Base-by-base conservation (phyloP, 306 rosid species). In the Fagus sylvatica region DNA sequence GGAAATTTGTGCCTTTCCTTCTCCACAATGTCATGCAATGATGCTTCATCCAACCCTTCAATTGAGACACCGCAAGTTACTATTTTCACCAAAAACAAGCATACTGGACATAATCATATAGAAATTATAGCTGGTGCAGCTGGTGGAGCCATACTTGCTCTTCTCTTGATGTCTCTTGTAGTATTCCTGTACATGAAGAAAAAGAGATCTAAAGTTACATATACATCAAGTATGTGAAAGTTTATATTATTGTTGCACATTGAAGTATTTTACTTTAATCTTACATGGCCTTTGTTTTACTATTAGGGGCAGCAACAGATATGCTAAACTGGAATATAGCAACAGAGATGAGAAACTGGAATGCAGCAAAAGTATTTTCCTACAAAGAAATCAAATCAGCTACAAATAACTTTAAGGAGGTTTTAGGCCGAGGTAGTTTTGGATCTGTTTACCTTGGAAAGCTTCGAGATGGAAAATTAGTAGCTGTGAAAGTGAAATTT, bases 361-460 rank as follows among this genome's bases (percentile, higher is more conserved):
- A 93, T 65, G 80, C 88, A 49, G 97, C 91, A 72, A 94, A 82
- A 79, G 81, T 90, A 17, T 94, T 92, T 59, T 84, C 89, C 54
- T 80, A 94, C 89, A 94, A 90, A 79, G 97, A 94, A 78, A 90
- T 94, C 67, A 94, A 92, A 85, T 81, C 62, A 70, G 97, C 97
- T 22, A 92, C 97, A 36, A 88, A 82, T 71, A 94, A 91, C 60
- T 94, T 94, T 40, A 94, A 92, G 86, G 89, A 94, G 74, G 84
- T 92, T 9, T 79, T 94, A 69, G 98, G 98, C 70, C 79, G 93
- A 33, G 98, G 98, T 6, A 90, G 98, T 80, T 94, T 94, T 68
- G 98, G 98, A 80, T 85, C 95, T 34, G 98, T 94, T 72, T 92
- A 90, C 86, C 91, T 84, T 51, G 98, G 97, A 82, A 92, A 86